These are phyloP conservation scores for Trichosporon sp. DNA, from an alignment of 1,284 basidiomycete genomes.

Conservation along the genomic window DNA sequence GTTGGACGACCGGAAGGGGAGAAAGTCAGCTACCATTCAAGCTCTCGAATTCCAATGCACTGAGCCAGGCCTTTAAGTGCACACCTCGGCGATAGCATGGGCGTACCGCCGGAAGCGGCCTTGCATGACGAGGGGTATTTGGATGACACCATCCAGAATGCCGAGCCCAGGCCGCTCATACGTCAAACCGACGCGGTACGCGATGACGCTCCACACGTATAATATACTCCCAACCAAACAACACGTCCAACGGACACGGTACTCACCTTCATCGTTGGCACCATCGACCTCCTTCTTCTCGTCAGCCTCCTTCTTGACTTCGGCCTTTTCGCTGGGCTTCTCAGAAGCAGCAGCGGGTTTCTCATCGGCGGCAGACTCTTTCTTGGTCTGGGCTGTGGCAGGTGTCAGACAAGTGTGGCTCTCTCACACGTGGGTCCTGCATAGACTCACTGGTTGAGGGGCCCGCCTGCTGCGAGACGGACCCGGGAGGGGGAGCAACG, in stretches of 20 bases:
- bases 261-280: conserved; percentile 9
- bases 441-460: conserved; percentile 14
- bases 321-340: neutral
- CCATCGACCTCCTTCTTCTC: conserved; percentile 7
- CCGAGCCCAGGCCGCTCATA: neutral
- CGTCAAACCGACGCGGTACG: neutral
- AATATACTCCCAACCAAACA: neutral
- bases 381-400: conserved; percentile 4
- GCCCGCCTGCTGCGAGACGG: conserved; percentile 12
- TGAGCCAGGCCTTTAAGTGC: neutral
- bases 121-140: neutral
- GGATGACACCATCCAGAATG: neutral
- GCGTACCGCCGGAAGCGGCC: neutral
- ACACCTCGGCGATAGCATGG: neutral
- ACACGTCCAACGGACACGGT: neutral
- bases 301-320: conserved; percentile 11
- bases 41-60: neutral
- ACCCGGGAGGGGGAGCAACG: conserved; percentile 21
- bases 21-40: conserved; percentile 2
- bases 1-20: neutral
- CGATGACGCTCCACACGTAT: conserved; percentile 1
- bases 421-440: neutral
- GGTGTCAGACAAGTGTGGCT: neutral
- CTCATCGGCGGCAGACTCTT: neutral
- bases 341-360: neutral